Evolutionary conservation across 805 yeast species (phyloP).

Genomic region (Candida argentea): DNA sequence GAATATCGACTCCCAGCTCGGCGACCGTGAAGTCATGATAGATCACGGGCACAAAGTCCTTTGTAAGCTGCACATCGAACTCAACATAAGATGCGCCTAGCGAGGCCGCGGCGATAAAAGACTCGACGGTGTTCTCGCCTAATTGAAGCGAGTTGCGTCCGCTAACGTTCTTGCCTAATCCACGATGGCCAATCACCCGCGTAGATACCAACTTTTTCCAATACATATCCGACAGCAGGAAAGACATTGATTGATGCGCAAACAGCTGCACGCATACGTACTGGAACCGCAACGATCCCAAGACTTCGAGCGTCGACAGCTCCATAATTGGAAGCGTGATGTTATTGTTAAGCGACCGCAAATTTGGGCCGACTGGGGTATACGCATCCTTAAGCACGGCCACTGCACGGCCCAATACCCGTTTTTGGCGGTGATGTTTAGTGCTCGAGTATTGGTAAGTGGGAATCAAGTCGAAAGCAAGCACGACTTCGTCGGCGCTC

Average conservation of each 20-base stretch:
- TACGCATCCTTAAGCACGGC: conserved; percentile 54
- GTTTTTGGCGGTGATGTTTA: conserved; percentile 13
- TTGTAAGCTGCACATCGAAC: conserved; percentile 91
- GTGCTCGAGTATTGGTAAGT: conserved; percentile 51
- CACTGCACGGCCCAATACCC: conserved; percentile 74
- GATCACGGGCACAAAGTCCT: conserved; percentile 83
- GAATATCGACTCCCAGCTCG: conserved; percentile 91
- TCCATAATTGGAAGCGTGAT: conserved; percentile 72
- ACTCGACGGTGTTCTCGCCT: conserved; percentile 92
- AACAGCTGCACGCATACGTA: conserved; percentile 65
- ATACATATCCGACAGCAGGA: conserved; percentile 66
- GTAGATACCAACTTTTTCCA: conserved; percentile 88
- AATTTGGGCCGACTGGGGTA: conserved; percentile 58
- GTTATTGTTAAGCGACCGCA: conserved; percentile 55
- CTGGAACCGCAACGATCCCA: conserved; percentile 75
- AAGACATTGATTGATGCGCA: conserved; percentile 53
- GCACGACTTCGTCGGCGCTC: conserved; percentile 40
- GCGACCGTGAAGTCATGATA: conserved; percentile 93
- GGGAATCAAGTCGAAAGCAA: conserved; percentile 83
- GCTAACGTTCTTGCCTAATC: conserved; percentile 78
- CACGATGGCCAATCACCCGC: conserved; percentile 92
- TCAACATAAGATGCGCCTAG: conserved; percentile 95
- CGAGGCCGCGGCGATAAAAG: conserved; percentile 92
- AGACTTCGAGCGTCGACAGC: conserved; percentile 54
- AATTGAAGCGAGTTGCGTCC: conserved; percentile 71